phyloP scores from a whole-genome alignment of 1,139 yeast genomes.

The Scheffersomyces illinoinensis region DNA sequence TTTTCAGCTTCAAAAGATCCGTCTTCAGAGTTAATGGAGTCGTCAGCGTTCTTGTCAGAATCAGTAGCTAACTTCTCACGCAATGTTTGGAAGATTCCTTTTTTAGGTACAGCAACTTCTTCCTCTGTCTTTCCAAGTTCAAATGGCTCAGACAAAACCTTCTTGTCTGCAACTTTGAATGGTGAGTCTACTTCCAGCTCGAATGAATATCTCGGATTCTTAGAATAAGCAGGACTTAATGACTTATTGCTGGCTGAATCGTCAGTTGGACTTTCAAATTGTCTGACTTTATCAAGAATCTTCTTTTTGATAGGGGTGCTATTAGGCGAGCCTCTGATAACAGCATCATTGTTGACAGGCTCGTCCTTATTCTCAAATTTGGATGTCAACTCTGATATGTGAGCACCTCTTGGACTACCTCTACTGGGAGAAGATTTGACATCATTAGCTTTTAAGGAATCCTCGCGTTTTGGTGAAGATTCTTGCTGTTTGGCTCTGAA shows the following conservation, averaged over 20 bases:
- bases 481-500: neutral
- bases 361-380: constrained; percentile 14
- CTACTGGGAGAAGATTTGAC: neutral
- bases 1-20: constrained; percentile 20
- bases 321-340: constrained; percentile 9
- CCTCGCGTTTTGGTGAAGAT: neutral
- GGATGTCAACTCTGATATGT: constrained; percentile 18
- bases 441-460: neutral
- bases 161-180: neutral
- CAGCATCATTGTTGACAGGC: neutral
- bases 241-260: neutral
- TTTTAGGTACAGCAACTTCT: constrained; percentile 14
- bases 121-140: constrained; percentile 1
- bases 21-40: constrained; percentile 13
- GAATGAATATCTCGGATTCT: neutral
- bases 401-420: constrained; percentile 13
- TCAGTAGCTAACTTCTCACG: constrained; percentile 30
- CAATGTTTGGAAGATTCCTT: constrained; percentile 38
- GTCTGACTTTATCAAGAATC: constrained; percentile 41
- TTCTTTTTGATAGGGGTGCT: constrained; percentile 18
- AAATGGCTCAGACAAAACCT: neutral
- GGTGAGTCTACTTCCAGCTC: neutral
- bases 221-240: neutral
- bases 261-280: constrained; percentile 33
- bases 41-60: constrained; percentile 8